Evolutionary conservation across 306 rosid species (phyloP).

Genomic region (Crataegus laevigata): DNA sequence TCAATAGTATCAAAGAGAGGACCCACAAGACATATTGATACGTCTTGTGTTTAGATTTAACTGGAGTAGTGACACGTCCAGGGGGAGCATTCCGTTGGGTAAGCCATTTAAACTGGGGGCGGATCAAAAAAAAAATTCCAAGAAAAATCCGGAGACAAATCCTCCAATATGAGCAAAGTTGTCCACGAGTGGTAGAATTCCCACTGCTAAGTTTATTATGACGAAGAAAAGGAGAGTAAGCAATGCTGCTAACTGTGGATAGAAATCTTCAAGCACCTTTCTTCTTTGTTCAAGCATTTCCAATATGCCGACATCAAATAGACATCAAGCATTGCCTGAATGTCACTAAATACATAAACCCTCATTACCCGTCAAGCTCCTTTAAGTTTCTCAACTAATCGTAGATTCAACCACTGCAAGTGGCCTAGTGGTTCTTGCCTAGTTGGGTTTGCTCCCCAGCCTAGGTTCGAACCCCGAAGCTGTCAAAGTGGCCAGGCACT

Average conservation of each 20-base stretch:
- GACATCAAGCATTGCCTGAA: background rate
- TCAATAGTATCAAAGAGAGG: constrained; percentile 42
- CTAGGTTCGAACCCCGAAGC: too few species aligned
- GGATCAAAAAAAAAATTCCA: too few species aligned
- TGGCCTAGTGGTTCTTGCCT: too few species aligned
- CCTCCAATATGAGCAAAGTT: too few species aligned
- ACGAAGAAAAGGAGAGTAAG: constrained; percentile 49
- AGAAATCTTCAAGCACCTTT: background rate
- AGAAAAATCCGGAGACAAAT: constrained; percentile 49
- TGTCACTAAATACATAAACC: background rate
- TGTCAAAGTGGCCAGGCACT: too few species aligned
- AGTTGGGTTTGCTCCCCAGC: too few species aligned
- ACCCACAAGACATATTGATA: constrained; percentile 66
- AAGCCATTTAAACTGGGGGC: too few species aligned
- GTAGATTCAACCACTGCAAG: too few species aligned
- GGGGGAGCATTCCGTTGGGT: constrained; percentile 29
- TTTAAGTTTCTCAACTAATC: background rate
- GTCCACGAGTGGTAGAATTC: too few species aligned
- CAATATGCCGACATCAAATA: background rate
- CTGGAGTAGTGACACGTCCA: constrained; percentile 16
- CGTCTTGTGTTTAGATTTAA: constrained; percentile 50
- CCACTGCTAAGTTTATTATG: constrained; percentile 54
- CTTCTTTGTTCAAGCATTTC: background rate
- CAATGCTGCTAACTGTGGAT: constrained; percentile 58
- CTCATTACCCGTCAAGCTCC: background rate